Evolutionary conservation across 495 filamentous ascomycete species (phyloP).

Genomic region (Tricharina praecox): DNA sequence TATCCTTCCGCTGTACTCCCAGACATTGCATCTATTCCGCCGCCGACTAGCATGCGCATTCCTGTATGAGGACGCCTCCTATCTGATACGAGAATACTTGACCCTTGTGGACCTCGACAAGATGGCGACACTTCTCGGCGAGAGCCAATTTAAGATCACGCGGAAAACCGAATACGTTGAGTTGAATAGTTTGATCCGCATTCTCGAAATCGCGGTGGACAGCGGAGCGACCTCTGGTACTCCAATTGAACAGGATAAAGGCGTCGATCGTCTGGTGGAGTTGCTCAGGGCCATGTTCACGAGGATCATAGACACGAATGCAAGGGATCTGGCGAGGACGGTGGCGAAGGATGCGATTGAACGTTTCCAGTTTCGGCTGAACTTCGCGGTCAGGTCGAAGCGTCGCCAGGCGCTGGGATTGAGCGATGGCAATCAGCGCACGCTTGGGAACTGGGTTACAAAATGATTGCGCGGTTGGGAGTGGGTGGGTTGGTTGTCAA

Average conservation of each 20-base stretch:
- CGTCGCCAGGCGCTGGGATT: constrained; percentile 30
- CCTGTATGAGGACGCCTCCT: constrained; percentile 38
- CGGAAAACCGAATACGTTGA: constrained; percentile 45
- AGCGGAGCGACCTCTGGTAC: constrained; percentile 32
- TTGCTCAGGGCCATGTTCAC: constrained; percentile 49
- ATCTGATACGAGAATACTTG: constrained; percentile 32
- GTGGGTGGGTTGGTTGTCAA: too few relatives aligned
- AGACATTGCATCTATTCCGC: constrained; percentile 43
- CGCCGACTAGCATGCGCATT: constrained; percentile 59
- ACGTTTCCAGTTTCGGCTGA: constrained; percentile 49
- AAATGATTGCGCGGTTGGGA: too few relatives aligned
- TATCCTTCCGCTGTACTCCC: constrained; percentile 37
- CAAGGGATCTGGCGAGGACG: constrained; percentile 51
- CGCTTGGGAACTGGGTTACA: too few relatives aligned
- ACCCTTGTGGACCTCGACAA: constrained; percentile 34
- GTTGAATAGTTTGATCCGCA: constrained; percentile 43
- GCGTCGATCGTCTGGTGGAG: constrained; percentile 48
- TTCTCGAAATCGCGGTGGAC: constrained; percentile 61
- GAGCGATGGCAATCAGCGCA: neutral
- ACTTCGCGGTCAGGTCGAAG: constrained; percentile 43
- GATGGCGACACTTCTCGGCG: constrained; percentile 29
- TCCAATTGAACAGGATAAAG: constrained; percentile 41
- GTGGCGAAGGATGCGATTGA: constrained; percentile 59
- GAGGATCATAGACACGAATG: constrained; percentile 56
- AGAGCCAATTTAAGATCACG: constrained; percentile 34